Percentiles rank a stretch among this genome's conserved stretches.
Evolutionary conservation across 116 monocot species (phyloP).

Genomic region (Zostera marina): DNA sequence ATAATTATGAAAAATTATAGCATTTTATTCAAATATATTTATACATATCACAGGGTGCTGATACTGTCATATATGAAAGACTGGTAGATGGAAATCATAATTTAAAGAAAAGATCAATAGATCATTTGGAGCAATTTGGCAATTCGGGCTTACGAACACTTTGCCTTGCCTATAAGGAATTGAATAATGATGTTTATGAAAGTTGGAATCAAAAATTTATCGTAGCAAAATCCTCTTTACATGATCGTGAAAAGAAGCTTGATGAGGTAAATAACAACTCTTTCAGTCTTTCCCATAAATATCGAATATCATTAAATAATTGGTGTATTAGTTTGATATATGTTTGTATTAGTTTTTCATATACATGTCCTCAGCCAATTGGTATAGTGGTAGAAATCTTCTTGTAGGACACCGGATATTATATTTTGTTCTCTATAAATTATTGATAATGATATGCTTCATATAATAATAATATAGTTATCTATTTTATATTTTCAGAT

Average conservation of each 20-base stretch:
- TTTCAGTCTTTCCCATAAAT: neutral
- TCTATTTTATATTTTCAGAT: too few relatives aligned
- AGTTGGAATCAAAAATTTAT: constrained; percentile 99
- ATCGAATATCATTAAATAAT: too few relatives aligned
- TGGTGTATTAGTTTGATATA: too few relatives aligned
- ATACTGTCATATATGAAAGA: constrained; percentile 92
- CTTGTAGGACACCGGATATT: too few relatives aligned
- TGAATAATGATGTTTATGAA: constrained; percentile 72
- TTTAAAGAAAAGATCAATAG: constrained; percentile 46
- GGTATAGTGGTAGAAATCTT: too few relatives aligned
- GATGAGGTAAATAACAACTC: constrained; percentile 62
- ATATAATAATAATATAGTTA: too few relatives aligned
- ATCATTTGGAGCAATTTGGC: constrained; percentile 87
- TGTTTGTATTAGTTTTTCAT: too few relatives aligned
- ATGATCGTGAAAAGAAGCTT: constrained; percentile 94
- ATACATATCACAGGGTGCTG: constrained; percentile 64
- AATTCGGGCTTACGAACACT: constrained; percentile 91
- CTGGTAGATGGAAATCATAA: constrained; percentile 41
- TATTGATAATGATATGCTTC: too few relatives aligned
- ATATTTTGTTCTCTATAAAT: too few relatives aligned
- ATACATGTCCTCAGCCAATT: too few relatives aligned
- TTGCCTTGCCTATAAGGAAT: constrained; percentile 85
- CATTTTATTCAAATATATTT: too few relatives aligned
- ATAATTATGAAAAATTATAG: too few relatives aligned
- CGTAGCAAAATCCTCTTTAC: constrained; percentile 88